Conservation (phyloP, 176 grass and related monocot species). For the Phoenix dactylifera region DNA sequence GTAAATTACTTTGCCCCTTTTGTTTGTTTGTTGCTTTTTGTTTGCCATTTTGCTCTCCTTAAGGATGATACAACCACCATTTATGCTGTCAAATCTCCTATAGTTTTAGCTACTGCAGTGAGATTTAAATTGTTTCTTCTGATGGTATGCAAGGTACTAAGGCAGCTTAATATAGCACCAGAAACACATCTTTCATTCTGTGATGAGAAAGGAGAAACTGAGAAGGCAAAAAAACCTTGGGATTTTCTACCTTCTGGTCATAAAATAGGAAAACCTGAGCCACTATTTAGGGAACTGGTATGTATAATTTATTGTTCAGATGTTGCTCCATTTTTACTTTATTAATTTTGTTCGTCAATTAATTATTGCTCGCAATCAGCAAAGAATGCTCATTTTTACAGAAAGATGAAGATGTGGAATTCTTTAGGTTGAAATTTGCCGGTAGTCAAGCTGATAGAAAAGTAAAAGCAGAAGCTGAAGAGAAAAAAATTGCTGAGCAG, state of each 20-base stretch:
- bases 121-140: slow-evolving; percentile 5
- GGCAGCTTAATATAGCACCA: slow-evolving; percentile 66
- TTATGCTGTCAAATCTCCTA: not conserved
- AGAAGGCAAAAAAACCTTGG: slow-evolving; percentile 72
- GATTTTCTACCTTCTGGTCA: slow-evolving; percentile 67
- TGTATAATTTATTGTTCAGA: slow-evolving; percentile 9
- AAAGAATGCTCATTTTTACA: slow-evolving; percentile 29
- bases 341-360: slow-evolving; percentile 11
- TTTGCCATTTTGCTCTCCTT: too few relatives aligned
- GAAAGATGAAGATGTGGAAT: slow-evolving; percentile 72
- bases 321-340: not conserved
- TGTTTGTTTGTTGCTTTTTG: not conserved
- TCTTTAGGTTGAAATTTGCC: slow-evolving; percentile 59
- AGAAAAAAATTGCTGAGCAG: slow-evolving; percentile 57
- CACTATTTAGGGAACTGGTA: slow-evolving; percentile 91
- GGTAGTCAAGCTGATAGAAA: slow-evolving; percentile 81
- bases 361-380: not conserved
- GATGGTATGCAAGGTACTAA: slow-evolving; percentile 39
- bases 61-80: not conserved
- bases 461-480: slow-evolving; percentile 60
- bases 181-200: slow-evolving; percentile 45
- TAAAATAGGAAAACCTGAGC: slow-evolving; percentile 68
- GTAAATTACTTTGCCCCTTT: slow-evolving; percentile 25
- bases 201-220: slow-evolving; percentile 66
- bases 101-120: not conserved